Percentiles rank a stretch among this genome's conserved stretches.
These are phyloP conservation scores for Fusarium citri DNA, from an alignment of 2,329 filamentous ascomycete species.

Conservation along the genomic window DNA sequence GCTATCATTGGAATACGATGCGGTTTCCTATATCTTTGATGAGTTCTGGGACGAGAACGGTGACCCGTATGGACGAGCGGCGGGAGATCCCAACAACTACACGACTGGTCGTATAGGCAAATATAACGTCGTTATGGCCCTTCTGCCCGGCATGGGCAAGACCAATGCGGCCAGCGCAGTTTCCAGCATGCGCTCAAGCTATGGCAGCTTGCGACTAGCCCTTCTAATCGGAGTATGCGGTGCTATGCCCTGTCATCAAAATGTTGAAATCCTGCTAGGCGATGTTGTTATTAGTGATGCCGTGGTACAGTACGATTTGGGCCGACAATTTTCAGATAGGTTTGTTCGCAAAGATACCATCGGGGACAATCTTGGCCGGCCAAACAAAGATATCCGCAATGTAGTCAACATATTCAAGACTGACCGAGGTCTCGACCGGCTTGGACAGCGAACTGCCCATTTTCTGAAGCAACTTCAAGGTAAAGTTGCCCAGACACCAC, in stretches of 20 bases:
- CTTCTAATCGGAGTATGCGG: conserved; percentile 57
- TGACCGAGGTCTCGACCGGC: not conserved
- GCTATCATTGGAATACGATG: conserved; percentile 42
- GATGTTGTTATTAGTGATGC: conserved; percentile 50
- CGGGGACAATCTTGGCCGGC: conserved; percentile 13
- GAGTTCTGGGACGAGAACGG: conserved; percentile 43
- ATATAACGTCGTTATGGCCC: conserved; percentile 47
- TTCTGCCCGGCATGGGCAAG: conserved; percentile 48
- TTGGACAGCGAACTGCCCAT: too few species aligned
- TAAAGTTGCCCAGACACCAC: too few species aligned
- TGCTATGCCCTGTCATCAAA: conserved; percentile 45
- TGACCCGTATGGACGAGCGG: conserved; percentile 34
- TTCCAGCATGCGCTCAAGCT: conserved; percentile 50
- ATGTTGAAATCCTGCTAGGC: conserved; percentile 44
- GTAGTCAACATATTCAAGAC: not conserved
- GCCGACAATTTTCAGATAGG: conserved; percentile 26
- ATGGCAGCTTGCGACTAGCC: conserved; percentile 48
- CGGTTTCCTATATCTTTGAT: conserved; percentile 42
- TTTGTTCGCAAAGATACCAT: conserved; percentile 42
- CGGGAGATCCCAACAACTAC: conserved; percentile 48
- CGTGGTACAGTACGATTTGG: conserved; percentile 47
- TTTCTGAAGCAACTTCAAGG: too few species aligned
- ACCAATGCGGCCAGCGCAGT: conserved; percentile 43
- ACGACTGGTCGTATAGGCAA: conserved; percentile 45
- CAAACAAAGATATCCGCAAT: not conserved